Evolutionary conservation across 371 early-diverging fungal genomes (phyloP).

Genomic region (Mucor irregularis): DNA sequence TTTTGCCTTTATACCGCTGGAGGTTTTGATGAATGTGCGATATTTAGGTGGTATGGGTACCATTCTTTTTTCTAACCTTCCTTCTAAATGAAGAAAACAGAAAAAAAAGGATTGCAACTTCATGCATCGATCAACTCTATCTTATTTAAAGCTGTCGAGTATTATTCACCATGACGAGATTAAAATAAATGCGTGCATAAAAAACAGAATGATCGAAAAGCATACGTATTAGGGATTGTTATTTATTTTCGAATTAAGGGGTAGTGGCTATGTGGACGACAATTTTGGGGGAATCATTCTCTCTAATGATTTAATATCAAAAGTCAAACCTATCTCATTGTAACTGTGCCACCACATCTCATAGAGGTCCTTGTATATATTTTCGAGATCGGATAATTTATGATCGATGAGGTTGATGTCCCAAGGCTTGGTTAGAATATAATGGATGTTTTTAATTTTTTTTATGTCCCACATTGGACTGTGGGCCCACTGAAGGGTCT

Average conservation of each 20-base stretch:
- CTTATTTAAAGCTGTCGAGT: too few species aligned
- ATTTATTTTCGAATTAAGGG: too few species aligned
- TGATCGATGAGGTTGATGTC: constrained; percentile 11
- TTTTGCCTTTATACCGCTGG: not conserved
- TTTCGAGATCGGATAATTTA: constrained; percentile 14
- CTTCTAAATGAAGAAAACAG: too few species aligned
- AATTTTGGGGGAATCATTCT: not conserved
- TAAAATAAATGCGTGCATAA: too few species aligned
- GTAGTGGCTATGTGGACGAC: too few species aligned
- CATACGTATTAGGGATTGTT: too few species aligned
- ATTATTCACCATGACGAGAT: too few species aligned
- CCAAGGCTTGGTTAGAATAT: constrained; percentile 41
- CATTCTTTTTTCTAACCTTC: not conserved
- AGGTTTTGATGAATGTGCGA: constrained; percentile 6
- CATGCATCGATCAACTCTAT: too few species aligned
- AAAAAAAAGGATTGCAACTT: too few species aligned
- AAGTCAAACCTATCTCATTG: not conserved
- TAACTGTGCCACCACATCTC: constrained; percentile 33
- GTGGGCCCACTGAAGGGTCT: constrained; percentile 50
- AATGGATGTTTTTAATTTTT: constrained; percentile 36
- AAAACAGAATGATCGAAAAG: too few species aligned
- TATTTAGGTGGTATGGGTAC: constrained; percentile 16
- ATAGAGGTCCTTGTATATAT: constrained; percentile 26
- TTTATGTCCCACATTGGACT: constrained; percentile 42
- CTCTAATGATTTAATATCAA: not conserved